These are phyloP conservation scores for Oldenlandia corymbosa DNA, from an alignment of 257 asterid genomes.

Conservation along the genomic window DNA sequence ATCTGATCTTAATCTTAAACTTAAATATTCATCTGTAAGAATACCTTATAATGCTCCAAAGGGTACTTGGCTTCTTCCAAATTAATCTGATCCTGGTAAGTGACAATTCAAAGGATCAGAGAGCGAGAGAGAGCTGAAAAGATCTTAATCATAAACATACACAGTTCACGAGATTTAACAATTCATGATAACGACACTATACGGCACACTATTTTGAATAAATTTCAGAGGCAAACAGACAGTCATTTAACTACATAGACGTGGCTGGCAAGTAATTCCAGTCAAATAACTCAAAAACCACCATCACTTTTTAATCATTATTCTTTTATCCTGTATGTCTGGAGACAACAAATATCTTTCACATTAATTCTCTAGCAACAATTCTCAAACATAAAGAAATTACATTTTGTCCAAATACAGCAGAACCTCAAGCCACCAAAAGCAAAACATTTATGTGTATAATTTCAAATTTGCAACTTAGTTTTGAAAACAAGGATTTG, in stretches of 20 bases:
- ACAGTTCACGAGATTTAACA: neutral
- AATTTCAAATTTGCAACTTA: neutral
- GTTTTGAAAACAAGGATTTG: neutral
- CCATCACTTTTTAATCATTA: neutral
- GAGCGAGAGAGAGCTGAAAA: neutral
- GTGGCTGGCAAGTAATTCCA: neutral
- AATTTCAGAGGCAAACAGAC: neutral
- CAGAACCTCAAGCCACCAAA: neutral
- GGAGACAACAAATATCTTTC: neutral
- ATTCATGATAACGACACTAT: neutral
- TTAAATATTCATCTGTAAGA: slow-evolving; percentile 11
- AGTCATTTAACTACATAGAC: neutral
- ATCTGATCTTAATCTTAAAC: neutral
- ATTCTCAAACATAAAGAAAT: too few relatives aligned
- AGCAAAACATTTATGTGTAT: neutral
- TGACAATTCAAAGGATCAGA: slow-evolving; percentile 28
- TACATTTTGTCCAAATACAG: too few relatives aligned
- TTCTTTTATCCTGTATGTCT: too few relatives aligned
- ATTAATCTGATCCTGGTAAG: slow-evolving; percentile 83
- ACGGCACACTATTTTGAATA: too few relatives aligned
- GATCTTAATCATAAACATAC: neutral
- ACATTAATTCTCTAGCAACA: neutral
- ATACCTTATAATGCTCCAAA: slow-evolving; percentile 82
- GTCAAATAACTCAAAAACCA: neutral
- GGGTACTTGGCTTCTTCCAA: slow-evolving; percentile 81